These are phyloP conservation scores for Sporisorium reilianum DNA, from an alignment of 1,284 basidiomycete genomes.

Conservation along the genomic window DNA sequence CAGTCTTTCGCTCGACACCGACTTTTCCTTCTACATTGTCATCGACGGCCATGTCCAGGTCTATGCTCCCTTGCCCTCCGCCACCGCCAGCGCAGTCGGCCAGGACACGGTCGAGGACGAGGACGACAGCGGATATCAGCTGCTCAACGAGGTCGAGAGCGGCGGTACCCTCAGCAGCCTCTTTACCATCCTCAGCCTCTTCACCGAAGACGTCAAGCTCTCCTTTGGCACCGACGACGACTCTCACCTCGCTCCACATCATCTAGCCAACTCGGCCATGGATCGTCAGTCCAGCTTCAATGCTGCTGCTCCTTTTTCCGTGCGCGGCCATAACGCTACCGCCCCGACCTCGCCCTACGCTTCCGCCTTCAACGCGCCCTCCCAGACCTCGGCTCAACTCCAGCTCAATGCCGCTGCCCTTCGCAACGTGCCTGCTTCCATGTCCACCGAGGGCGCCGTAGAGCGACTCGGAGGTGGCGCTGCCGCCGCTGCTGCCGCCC, in stretches of 20 bases:
- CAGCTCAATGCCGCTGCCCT: constrained; percentile 58
- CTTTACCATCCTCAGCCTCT: constrained; percentile 93
- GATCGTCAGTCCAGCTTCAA: constrained; percentile 23
- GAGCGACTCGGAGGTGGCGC: constrained; percentile 38
- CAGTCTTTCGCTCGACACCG: constrained; percentile 62
- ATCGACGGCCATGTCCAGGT: constrained; percentile 68
- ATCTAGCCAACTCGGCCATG: constrained; percentile 15
- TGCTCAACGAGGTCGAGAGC: constrained; percentile 67
- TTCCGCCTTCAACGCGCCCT: constrained; percentile 46
- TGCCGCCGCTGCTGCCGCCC: constrained; percentile 3
- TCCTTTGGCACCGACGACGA: constrained; percentile 70
- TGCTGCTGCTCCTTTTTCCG: not conserved
- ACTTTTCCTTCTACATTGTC: constrained; percentile 68
- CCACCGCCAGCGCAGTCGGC: constrained; percentile 17
- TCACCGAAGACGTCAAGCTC: constrained; percentile 96
- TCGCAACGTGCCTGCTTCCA: constrained; percentile 54
- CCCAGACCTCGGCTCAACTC: constrained; percentile 50
- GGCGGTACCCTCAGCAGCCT: constrained; percentile 87
- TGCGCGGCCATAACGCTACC: constrained; percentile 11
- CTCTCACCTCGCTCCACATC: constrained; percentile 18
- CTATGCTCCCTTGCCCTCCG: constrained; percentile 59
- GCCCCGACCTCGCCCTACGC: constrained; percentile 40
- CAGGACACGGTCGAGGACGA: constrained; percentile 51
- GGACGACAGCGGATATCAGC: constrained; percentile 63
- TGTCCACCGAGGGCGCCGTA: constrained; percentile 45